Evolutionary conservation across 2,329 filamentous ascomycete genomes (phyloP).

Genomic region (Pseudogymnoascus sp.): DNA sequence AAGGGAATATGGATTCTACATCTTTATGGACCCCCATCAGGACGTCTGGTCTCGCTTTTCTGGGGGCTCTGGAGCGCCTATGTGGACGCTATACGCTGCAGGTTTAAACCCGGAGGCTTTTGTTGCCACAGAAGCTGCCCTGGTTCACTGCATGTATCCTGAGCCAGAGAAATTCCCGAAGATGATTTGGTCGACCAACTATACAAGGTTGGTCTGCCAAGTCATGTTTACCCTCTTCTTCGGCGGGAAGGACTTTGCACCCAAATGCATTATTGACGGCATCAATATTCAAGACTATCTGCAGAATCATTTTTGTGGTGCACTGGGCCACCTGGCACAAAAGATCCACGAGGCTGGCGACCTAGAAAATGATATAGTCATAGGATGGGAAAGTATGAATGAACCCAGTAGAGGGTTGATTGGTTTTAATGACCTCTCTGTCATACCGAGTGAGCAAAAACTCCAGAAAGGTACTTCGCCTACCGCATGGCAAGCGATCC

Average conservation of each 20-base stretch:
- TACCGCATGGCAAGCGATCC: constrained; percentile 87
- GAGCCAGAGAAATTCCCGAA: constrained; percentile 84
- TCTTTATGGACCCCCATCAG: constrained; percentile 99
- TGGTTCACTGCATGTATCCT: constrained; percentile 91
- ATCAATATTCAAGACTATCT: constrained; percentile 96
- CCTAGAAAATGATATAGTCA: constrained; percentile 76
- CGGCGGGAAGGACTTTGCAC: constrained; percentile 82
- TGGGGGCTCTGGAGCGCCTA: constrained; percentile 88
- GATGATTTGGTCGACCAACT: constrained; percentile 99
- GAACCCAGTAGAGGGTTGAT: constrained; percentile 88
- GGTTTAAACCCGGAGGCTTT: constrained; percentile 85
- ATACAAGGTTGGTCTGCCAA: constrained; percentile 76
- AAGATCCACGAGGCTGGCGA: constrained; percentile 86
- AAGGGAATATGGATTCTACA: constrained; percentile 85
- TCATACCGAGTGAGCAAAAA: constrained; percentile 79
- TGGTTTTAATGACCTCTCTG: constrained; percentile 72
- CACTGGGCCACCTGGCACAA: constrained; percentile 73
- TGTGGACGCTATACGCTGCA: constrained; percentile 96
- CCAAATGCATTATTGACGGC: constrained; percentile 90
- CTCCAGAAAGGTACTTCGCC: constrained; percentile 89
- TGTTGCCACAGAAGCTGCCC: constrained; percentile 76
- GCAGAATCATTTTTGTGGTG: constrained; percentile 75
- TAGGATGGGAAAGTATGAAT: constrained; percentile 96
- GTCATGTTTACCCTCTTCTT: constrained; percentile 96
- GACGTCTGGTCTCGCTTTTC: constrained; percentile 97